phyloP scores from a whole-genome alignment of 2,329 filamentous ascomycete species.

The Aspergillus sp. region DNA sequence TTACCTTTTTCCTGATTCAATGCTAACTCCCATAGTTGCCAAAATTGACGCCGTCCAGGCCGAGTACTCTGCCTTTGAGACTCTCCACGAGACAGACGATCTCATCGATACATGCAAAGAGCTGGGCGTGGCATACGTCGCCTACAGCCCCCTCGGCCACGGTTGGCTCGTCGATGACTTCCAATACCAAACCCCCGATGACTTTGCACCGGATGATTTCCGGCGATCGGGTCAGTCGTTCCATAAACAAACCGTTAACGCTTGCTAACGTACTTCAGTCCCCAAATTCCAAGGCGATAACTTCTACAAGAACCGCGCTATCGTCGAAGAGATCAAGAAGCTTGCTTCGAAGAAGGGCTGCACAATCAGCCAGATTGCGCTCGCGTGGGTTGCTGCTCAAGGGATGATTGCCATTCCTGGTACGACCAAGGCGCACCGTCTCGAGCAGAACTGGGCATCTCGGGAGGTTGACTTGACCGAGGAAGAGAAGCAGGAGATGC shows the following conservation, averaged over 20 bases:
- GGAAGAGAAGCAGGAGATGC: conserved; percentile 36
- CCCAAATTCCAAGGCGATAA: conserved; percentile 39
- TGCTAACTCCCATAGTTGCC: conserved; percentile 30
- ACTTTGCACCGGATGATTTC: conserved; percentile 42
- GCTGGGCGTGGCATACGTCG: conserved; percentile 39
- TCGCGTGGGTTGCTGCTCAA: conserved; percentile 38
- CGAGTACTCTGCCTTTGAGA: conserved; percentile 43
- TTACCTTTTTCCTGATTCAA: conserved; percentile 1
- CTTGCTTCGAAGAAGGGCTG: conserved; percentile 31
- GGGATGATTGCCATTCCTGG: conserved; percentile 45
- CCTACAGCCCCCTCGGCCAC: conserved; percentile 44
- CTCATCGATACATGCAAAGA: conserved; percentile 41
- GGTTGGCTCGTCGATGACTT: conserved; percentile 46
- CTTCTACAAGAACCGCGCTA: conserved; percentile 40
- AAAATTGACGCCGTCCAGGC: conserved; percentile 45
- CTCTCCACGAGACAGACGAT: conserved; percentile 35
- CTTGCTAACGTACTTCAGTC: conserved; percentile 7
- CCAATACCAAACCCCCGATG: conserved; percentile 38
- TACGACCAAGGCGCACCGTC: conserved; percentile 35
- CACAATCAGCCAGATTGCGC: conserved; percentile 30
- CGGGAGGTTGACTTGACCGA: conserved; percentile 31
- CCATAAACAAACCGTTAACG: background rate
- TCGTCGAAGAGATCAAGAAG: conserved; percentile 39
- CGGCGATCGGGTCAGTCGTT: conserved; percentile 29
- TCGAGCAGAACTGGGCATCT: conserved; percentile 39